Base-by-base conservation (phyloP, 1,284 basidiomycete species). In the Moniliophthora roreri region DNA sequence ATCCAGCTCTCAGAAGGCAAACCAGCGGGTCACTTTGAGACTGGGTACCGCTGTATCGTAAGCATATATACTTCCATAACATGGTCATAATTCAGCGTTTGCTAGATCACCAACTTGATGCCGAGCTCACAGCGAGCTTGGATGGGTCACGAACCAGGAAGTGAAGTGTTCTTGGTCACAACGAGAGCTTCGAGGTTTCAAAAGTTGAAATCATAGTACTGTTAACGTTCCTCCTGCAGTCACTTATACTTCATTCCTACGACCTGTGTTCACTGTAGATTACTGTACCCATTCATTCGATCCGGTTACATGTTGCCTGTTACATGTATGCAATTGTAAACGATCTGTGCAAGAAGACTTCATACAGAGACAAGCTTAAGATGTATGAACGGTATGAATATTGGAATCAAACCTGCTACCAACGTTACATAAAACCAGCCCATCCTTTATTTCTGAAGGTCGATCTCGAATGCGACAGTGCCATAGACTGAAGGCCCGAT, bases 31-130 rank as follows among this genome's bases (percentile, higher is more conserved):
- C 65, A 74, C 2, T 82, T 95, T 59, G 70, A 76, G 32, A 76
- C 80, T 24, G 90, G 90, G 0, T 81, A 86, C 63, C 72, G 84
- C 47, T 96, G 89, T 65, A 62, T 89, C 60, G 93, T 90, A 54
- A 58, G 77, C 71, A 39, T 34, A 48, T 15, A 26, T 11, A 48
- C 46, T 13, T 46, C 26, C 9, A 15, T n/a, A 41, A 5, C 45
- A n/a, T 32, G 18, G 15, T 34, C 37, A 21, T 11, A 20, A 50
- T 16, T 13, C 13, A 52, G 38, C 28, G 24, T 52, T 48, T 40
- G 26, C 20, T 53, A 86, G 82, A 74, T 86, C 2, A 84, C 84
- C 10, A 89, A 86, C 62, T 62, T 91, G 50, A 64, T 79, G 11
- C 87, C 88, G 1, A 80, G 75, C 20, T 78, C 83, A 58, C 72